Base-by-base conservation (phyloP, 352 stramenopile species). In the Pythium apleroticum region DNA sequence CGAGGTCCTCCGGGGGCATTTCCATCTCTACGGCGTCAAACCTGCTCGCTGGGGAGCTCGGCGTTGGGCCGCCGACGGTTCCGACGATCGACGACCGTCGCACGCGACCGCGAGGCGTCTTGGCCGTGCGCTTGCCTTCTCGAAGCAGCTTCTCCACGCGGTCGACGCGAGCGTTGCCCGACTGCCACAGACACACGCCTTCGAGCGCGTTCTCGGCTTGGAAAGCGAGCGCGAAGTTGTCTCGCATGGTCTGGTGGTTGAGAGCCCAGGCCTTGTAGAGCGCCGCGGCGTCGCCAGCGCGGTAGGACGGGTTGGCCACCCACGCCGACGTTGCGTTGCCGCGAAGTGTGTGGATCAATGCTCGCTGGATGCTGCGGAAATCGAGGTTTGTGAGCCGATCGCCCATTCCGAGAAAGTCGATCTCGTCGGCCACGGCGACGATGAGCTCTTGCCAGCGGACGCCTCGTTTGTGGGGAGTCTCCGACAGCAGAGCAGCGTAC, bases 281-380 rank as follows among this genome's bases (percentile, higher is more conserved):
- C 3, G 31, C 28, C n/a, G 46, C 19, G 33, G 45, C 28, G 59
- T 63, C 58, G 17, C 73, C 50, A 25, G 43, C 27, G 25, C 50
- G 31, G 61, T 65, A 56, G 24, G 52, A 33, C 12, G 72, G 57
- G 8, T 35, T 49, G 6, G 55, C 9, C 1, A 70, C 52, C 68
- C 68, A 76, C 24, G 57, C 37, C 2, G 66, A 56, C 0, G 46
- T 45, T 11, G 19, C 24, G 19, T 11, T 52, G 27, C 37, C 20
- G 10, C 55, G 30, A 9, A 25, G 39, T 15, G 30, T 22, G 17
- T 52, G 67, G 11, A 64, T 24, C 10, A 80, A 33, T 3, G 67
- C 45, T 9, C 69, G 71, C 33, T 81, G 71, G 45, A 81, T 78
- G 55, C 65, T 78, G 9, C 69, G 71, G n/a, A 81, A 76, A 52